Base-by-base conservation (phyloP, 371 early-diverging fungal species). In the Lichtheimia hyalospora region DNA sequence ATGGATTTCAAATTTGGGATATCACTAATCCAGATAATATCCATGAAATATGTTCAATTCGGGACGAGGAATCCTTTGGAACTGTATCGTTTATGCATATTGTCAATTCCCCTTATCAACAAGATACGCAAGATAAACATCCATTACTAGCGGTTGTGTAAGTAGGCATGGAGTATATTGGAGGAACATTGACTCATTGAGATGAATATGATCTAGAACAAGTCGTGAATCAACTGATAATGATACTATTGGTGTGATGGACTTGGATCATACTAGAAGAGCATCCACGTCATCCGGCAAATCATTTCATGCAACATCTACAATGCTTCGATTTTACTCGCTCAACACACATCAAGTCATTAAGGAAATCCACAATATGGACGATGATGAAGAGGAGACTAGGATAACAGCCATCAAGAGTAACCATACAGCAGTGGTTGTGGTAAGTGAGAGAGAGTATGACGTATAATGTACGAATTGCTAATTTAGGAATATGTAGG, bases 1-100 rank as follows among this genome's bases (percentile, higher is more conserved):
- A 86, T 60, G 94, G 94, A 2, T 89, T 93, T 66, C 94, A 93
- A 60, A 74, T 93, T 12, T 93, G 94, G 94, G 80, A 89, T 59
- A 75, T 91, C 12, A 76, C 86, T 5, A 81, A 88, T 56, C 76
- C 82, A 8, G 87, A 89, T 61, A 85, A 88, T 62, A 83, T 89
- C 27, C 85, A 81, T 54, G 93, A 93, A 69, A 67, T 91, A 14
- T 69, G 70, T 14, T 89, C 90, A n/a, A 68, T 90, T 16, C 83
- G 88, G 34, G 70, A 78, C 53, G 74, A 77, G 44, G 71, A 78
- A 15, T 40, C 63, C 2, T 67, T 79, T 46, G 83, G 73, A 27
- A 68, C 76, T n/a, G 81, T 85, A 10, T 66, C 78, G 1, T 74
- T 66, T 54, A 54, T 86, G 13, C 84, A 86, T 67, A 68, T 81